Evolutionary conservation across 2,329 filamentous ascomycete species (phyloP), one percentile per base, ranked within the genome.

Genomic region (Colletotrichum cereale): DNA sequence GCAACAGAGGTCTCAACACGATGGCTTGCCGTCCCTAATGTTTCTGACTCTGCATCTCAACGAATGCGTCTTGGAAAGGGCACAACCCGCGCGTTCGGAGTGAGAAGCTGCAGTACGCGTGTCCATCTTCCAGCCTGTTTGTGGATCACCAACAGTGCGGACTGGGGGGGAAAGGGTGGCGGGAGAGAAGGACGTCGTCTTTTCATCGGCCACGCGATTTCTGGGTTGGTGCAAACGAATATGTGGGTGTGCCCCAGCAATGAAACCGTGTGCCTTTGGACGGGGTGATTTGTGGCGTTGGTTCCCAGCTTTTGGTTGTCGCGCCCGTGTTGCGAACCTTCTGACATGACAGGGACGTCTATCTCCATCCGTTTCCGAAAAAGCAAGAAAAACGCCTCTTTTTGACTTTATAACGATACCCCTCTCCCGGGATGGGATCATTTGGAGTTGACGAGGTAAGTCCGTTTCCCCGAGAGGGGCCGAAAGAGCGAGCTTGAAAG

Each of bases 21-120:
- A 63, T 21, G 44, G 5, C 16, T 55, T 53, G 36, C 16, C 60
- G 65, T 71, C 55, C 58, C 69, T 69, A 18, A 16, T 61, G 44
- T 42, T 68, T 12, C 53, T 65, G 65, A 63, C 52, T 8, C 36
- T 69, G 65, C 65, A 56, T n/a, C 65, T 60, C 58, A 69, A 69
- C 65, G 47, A 14, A 38, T 48, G 31, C 38, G 38, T 31, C 24
- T 26, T 26, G 64, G 36, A 62, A 55, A 36, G 44, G 61, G 12
- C 42, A 24, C 24, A 12, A 42, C 24, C 24, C 38, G 36, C 62
- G 53, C 53, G 29, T 26, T 29, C 42, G 29, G 34, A 36, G 29
- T 18, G 34, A 29, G 36, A 69, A 26, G n/a, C 38, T 24, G 34
- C 62, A 24, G 53, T 38, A 26, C 38, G n/a, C 24, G 48, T 11